These are phyloP conservation scores for Cicer arietinum DNA, from an alignment of 306 rosid species.

Conservation along the genomic window DNA sequence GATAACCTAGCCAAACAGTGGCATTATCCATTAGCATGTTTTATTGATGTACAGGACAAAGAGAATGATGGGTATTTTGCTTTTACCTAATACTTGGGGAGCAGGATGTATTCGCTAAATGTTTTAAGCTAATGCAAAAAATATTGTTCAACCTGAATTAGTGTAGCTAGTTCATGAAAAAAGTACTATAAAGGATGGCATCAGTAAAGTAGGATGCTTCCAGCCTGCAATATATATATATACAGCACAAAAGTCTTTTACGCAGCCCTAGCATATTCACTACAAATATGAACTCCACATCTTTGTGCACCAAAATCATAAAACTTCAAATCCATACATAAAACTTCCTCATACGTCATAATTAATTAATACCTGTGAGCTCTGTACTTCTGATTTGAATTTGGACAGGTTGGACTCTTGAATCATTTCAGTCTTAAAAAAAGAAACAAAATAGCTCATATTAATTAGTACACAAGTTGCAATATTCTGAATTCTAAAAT, in stretches of 20 bases:
- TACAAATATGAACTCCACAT: background rate
- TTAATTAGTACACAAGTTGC: conserved; percentile 27
- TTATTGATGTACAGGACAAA: conserved; percentile 5
- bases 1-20: conserved; percentile 9
- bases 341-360: background rate
- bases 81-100: conserved; percentile 14
- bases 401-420: conserved; percentile 87
- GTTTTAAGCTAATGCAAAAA: conserved; percentile 17
- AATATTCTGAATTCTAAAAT: background rate
- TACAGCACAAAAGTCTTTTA: background rate
- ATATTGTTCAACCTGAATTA: background rate
- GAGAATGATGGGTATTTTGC: conserved; percentile 4
- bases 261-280: background rate
- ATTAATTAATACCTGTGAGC: conserved; percentile 73
- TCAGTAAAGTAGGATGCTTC: conserved; percentile 6
- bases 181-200: background rate
- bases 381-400: conserved; percentile 90
- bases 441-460: conserved; percentile 20
- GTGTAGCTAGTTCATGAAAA: background rate
- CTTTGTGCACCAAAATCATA: conserved; percentile 3
- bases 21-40: background rate
- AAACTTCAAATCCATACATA: conserved; percentile 3
- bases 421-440: conserved; percentile 65
- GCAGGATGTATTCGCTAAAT: conserved; percentile 7
- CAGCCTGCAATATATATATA: background rate